These are phyloP conservation scores for Eleusine coracana DNA, from an alignment of 176 grass and related monocot species.

Conservation along the genomic window DNA sequence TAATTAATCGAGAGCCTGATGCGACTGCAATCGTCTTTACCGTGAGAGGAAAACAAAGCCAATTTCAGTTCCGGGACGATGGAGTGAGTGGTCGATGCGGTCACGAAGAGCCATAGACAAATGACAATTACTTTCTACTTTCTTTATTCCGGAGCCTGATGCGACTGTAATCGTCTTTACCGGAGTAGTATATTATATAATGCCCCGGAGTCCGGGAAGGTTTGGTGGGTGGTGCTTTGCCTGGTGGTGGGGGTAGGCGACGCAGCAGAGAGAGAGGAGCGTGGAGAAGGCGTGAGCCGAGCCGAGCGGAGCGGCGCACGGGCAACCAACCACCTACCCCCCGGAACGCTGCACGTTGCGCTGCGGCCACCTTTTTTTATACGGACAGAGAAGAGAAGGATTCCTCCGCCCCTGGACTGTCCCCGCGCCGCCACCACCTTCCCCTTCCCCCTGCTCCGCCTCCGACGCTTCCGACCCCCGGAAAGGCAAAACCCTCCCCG, in stretches of 20 bases:
- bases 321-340: conserved; percentile 2
- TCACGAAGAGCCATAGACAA: conserved; percentile 11
- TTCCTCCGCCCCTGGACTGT: neutral
- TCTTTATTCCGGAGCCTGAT: neutral
- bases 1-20: neutral
- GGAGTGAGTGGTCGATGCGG: neutral
- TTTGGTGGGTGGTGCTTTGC: conserved; percentile 1
- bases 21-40: neutral
- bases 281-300: neutral
- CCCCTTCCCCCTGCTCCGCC: neutral
- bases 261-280: neutral
- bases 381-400: neutral
- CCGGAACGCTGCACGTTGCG: neutral
- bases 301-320: neutral
- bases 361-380: neutral
- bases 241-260: neutral
- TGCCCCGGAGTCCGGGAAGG: neutral
- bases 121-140: neutral
- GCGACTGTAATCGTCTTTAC: neutral
- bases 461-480: conserved; percentile 28
- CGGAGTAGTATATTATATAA: conserved; percentile 6
- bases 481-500: conserved; percentile 2
- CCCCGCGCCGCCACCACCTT: conserved; percentile 20
- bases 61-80: neutral
- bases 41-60: neutral